Evolutionary conservation across 2,329 filamentous ascomycete species (phyloP).

Genomic region (Chrysosporium keratinophilum): DNA sequence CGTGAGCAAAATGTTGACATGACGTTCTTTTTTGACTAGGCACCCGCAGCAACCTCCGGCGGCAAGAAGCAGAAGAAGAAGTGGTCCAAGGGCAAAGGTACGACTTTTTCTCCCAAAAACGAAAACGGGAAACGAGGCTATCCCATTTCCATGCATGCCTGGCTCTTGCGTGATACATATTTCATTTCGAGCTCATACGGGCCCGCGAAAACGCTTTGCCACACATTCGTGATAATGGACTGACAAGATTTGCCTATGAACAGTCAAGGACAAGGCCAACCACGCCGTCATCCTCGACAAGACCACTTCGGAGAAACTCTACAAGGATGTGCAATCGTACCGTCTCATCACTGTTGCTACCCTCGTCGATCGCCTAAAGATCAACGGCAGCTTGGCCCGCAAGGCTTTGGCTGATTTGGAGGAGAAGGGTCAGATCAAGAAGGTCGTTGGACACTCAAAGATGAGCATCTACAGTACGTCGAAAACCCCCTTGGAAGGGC

Average conservation of each 20-base stretch:
- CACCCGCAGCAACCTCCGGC: slow-evolving; percentile 39
- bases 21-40: slow-evolving; percentile 22
- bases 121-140: neutral
- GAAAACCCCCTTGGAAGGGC: neutral
- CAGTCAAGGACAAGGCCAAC: slow-evolving; percentile 99
- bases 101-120: slow-evolving; percentile 16
- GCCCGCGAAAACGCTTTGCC: neutral
- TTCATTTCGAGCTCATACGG: neutral
- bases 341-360: slow-evolving; percentile 97
- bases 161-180: neutral
- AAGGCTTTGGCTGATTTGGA: slow-evolving; percentile 83
- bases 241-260: slow-evolving; percentile 24
- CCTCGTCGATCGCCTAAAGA: slow-evolving; percentile 99
- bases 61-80: slow-evolving; percentile 48
- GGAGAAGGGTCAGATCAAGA: slow-evolving; percentile 98
- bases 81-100: slow-evolving; percentile 50
- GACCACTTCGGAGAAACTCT: slow-evolving; percentile 90
- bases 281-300: slow-evolving; percentile 99
- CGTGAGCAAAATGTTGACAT: neutral
- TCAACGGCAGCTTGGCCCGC: slow-evolving; percentile 95
- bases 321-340: slow-evolving; percentile 99
- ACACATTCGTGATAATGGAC: slow-evolving; percentile 15
- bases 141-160: neutral
- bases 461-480: slow-evolving; percentile 93
- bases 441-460: slow-evolving; percentile 91